Evolutionary conservation across 192 early-diverging fungal genomes (phyloP), one percentile per base, ranked within the genome.

Genomic region (Funneliformis mosseae): DNA sequence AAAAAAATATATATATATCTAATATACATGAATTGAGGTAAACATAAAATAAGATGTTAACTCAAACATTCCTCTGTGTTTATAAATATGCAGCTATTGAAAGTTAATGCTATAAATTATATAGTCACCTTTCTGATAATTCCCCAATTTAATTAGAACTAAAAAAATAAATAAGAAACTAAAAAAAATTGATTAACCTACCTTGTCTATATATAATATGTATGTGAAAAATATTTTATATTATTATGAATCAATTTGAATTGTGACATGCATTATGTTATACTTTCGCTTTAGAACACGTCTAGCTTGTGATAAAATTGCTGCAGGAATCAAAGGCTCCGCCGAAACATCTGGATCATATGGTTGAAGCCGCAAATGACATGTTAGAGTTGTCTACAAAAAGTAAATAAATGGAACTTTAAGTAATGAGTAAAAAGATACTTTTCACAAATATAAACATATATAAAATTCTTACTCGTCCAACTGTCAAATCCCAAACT

Each of bases 401-500:
- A 50, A 38, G 8, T 10, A 74, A 76, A 9, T 42, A 76, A 39
- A 25, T 27, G n/a, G 18, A 21, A 6, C 0, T 14, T 70, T 74
- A 42, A 59, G 14, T 43, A 33, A 76, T 14, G 7, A 12, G 23
- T 10, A 25, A 42, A 70, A 41, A 3, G 2, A 42, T 7, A 70
- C 5, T 27, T 10, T 38, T 33, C 33, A 67, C 14, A 67, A 10
- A n/a, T n/a, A 28, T 3, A 66, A 28, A 66, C 63, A 28, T 27
- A 25, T 25, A 23, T 70, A 70, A 41, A 16, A 70, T 41, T 61
- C 74, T 21, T 59, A 76, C 74, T 41, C 55, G 21, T 12, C 74
- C 74, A 60, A 76, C 59, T 18, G 74, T 76, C 16, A 76, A 76
- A 62, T 76, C 74, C 74, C 74, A 76, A 12, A 76, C 74, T 76